These are phyloP conservation scores for Jackrogersella multiformis DNA, from an alignment of 495 filamentous ascomycete genomes.

Conservation along the genomic window DNA sequence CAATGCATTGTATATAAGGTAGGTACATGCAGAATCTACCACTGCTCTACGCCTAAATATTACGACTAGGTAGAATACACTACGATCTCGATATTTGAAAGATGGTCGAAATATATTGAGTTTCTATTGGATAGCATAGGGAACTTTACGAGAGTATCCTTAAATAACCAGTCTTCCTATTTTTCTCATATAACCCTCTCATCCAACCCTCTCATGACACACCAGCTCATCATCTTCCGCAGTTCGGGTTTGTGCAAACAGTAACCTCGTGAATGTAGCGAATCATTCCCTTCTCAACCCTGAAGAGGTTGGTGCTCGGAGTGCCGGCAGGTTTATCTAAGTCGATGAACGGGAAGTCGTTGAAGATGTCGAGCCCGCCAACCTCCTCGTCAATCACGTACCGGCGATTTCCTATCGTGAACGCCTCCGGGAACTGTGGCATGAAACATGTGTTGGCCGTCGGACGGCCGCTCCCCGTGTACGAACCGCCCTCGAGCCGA, in stretches of 20 bases:
- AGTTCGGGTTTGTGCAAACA: slow-evolving; percentile 37
- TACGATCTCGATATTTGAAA: neutral
- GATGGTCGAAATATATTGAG: neutral
- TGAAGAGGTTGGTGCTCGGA: slow-evolving; percentile 50
- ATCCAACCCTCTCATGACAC: neutral
- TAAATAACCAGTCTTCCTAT: neutral
- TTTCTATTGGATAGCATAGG: neutral
- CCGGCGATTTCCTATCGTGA: slow-evolving; percentile 47
- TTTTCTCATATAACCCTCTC: neutral
- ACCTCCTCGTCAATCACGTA: slow-evolving; percentile 58
- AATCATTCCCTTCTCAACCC: slow-evolving; percentile 51
- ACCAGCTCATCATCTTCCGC: slow-evolving; percentile 18
- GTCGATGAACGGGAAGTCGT: slow-evolving; percentile 53
- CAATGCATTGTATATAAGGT: too few relatives aligned
- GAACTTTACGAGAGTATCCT: neutral
- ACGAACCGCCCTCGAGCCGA: slow-evolving; percentile 58
- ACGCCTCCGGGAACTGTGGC: slow-evolving; percentile 47
- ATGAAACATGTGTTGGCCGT: slow-evolving; percentile 51
- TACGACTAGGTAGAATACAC: neutral
- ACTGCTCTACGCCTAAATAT: too few relatives aligned
- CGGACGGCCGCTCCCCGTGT: slow-evolving; percentile 45
- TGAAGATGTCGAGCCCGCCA: slow-evolving; percentile 55
- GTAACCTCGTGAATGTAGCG: slow-evolving; percentile 54
- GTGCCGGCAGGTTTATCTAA: slow-evolving; percentile 44
- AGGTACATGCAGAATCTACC: neutral